Conservation (phyloP, 2,329 filamentous ascomycete species). For the Talaromyces amestolkiae region DNA sequence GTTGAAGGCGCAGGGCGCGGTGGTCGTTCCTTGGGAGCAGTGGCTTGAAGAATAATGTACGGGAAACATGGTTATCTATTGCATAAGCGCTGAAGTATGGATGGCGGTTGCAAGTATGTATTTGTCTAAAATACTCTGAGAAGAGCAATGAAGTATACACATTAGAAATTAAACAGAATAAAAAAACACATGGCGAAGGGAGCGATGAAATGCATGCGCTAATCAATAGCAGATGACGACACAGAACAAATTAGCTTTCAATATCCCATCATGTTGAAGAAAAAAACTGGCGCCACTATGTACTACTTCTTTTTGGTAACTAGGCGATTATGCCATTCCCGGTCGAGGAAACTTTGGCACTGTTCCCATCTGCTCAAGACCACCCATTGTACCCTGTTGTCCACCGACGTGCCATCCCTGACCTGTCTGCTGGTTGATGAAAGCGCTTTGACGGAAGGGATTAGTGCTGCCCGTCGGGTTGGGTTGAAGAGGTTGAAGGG, state of each 20-base stretch:
- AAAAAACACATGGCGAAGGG: background rate
- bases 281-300: background rate
- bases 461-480: constrained; percentile 89
- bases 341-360: constrained; percentile 84
- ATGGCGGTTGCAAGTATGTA: constrained; percentile 1
- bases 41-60: background rate
- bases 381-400: constrained; percentile 74
- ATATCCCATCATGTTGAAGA: background rate
- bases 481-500: constrained; percentile 55
- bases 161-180: constrained; percentile 7
- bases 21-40: background rate
- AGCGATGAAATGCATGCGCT: constrained; percentile 2
- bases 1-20: background rate
- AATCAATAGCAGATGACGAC: background rate
- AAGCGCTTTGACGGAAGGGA: constrained; percentile 86
- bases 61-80: background rate
- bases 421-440: constrained; percentile 85
- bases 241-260: background rate
- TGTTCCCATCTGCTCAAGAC: constrained; percentile 70
- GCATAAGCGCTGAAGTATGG: background rate
- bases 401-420: constrained; percentile 78
- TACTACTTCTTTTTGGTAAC: background rate
- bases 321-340: constrained; percentile 33
- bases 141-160: constrained; percentile 7
- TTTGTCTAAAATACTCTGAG: constrained; percentile 1